Percentiles rank a stretch among this genome's conserved stretches.
These are phyloP conservation scores for Naematelia encephala DNA, from an alignment of 768 basidiomycete species.

Conservation along the genomic window DNA sequence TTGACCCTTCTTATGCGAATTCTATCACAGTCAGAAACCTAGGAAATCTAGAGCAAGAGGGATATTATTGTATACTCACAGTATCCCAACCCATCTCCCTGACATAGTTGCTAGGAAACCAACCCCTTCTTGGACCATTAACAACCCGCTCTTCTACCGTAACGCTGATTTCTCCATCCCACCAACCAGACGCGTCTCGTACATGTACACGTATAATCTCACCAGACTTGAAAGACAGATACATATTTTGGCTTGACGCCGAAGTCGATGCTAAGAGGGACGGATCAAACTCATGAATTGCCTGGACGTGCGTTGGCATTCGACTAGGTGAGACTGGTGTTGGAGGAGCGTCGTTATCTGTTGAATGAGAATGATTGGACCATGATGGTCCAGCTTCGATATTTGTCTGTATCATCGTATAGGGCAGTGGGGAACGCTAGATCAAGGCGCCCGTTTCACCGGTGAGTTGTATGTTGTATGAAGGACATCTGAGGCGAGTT, in stretches of 20 bases:
- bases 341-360: not conserved
- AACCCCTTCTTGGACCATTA: conserved; percentile 62
- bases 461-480: not conserved
- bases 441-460: not conserved
- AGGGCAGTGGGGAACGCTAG: too few relatives aligned
- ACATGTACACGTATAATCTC: conserved; percentile 89
- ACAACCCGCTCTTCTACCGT: conserved; percentile 15
- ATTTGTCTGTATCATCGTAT: too few relatives aligned
- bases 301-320: conserved; percentile 50
- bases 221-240: conserved; percentile 82
- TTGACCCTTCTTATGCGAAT: not conserved
- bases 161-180: conserved; percentile 92
- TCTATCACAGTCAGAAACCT: not conserved
- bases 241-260: conserved; percentile 62
- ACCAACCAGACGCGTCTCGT: conserved; percentile 87
- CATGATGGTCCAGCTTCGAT: not conserved
- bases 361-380: not conserved
- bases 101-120: conserved; percentile 95
- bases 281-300: conserved; percentile 79
- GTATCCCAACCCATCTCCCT: conserved; percentile 22
- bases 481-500: not conserved
- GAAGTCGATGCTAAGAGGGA: conserved; percentile 31
- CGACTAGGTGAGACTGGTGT: not conserved
- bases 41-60: not conserved
- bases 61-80: conserved; percentile 15